Base-by-base conservation (phyloP, 2,329 filamentous ascomycete genomes). In the Geosmithia morbida region DNA sequence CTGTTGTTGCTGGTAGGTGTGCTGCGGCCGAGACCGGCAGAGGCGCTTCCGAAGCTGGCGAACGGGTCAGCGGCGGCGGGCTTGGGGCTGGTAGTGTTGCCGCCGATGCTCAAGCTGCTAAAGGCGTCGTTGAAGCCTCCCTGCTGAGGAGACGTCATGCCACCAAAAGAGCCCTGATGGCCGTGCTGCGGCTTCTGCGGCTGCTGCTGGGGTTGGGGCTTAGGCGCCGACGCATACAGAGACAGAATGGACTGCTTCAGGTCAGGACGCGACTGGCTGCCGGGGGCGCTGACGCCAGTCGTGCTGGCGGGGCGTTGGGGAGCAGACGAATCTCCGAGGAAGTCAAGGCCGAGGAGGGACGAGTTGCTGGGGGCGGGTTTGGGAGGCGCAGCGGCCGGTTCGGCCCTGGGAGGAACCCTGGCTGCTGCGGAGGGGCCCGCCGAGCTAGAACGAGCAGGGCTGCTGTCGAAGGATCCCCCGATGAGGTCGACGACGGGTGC, bases 231-330 rank as follows among this genome's bases (percentile, higher is more conserved):
- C 11, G 89, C 87, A 61, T 98, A 98, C 16, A 98, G 75, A 7
- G 92, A 98, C 45, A 98, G 68, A 51, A 98, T 98, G 2, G 90
- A 97, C 64, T 96, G 90, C 66, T 98, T 98, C 50, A 98, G 70
- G 60, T 98, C 92, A 2, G 90, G 89, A 51, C 92, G 76, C 43
- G 88, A 94, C 55, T 85, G 81, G 13, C 75, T 74, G 17, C 70
- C 70, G 2, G 73, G 61, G 5, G 74, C 72, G 43, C 76, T 67
- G 13, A 81, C 76, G 17, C 82, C 79, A 4, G 82, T 77, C 18
- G 87, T 87, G 66, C 87, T 95, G 6, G 86, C 79, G n/a, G 89
- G 85, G 47, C 88, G 77, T 47, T 81, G 79, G n/a, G 87, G 79
- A 10, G 85, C 72, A 37, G 82, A 70, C 41, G 83, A 70, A 46